Conservation (phyloP, 2,329 filamentous ascomycete genomes). For the Rhynchosporium agropyri region DNA sequence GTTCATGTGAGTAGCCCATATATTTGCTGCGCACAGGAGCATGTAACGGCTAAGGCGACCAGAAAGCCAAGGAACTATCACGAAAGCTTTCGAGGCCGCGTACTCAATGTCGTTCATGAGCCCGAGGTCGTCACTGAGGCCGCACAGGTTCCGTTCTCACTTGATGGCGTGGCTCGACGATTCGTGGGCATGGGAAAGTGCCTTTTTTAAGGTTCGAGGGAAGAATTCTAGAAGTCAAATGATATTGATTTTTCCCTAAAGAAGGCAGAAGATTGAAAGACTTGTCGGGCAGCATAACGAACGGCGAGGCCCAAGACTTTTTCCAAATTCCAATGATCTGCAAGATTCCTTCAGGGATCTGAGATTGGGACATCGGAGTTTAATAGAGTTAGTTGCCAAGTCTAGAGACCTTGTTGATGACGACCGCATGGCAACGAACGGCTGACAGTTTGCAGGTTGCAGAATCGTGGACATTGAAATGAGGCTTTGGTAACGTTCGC, state of each 20-base stretch:
- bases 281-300: background rate
- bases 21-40: conserved; percentile 5
- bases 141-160: background rate
- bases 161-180: too few species aligned
- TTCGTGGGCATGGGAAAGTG: too few species aligned
- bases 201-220: too few species aligned
- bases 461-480: background rate
- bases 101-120: background rate
- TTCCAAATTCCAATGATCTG: conserved; percentile 12
- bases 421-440: conserved; percentile 12
- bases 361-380: background rate
- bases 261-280: background rate
- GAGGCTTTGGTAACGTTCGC: background rate
- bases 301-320: background rate
- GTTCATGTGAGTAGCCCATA: background rate
- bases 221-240: background rate
- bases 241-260: too few species aligned
- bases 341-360: conserved; percentile 15
- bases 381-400: conserved; percentile 12
- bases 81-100: conserved; percentile 9
- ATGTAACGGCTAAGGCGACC: conserved; percentile 1
- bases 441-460: background rate
- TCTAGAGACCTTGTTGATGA: conserved; percentile 3
- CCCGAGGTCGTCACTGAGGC: background rate
- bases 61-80: conserved; percentile 8